Conservation (phyloP, 2,329 filamentous ascomycete genomes). For the Grosmannia penicillata region DNA sequence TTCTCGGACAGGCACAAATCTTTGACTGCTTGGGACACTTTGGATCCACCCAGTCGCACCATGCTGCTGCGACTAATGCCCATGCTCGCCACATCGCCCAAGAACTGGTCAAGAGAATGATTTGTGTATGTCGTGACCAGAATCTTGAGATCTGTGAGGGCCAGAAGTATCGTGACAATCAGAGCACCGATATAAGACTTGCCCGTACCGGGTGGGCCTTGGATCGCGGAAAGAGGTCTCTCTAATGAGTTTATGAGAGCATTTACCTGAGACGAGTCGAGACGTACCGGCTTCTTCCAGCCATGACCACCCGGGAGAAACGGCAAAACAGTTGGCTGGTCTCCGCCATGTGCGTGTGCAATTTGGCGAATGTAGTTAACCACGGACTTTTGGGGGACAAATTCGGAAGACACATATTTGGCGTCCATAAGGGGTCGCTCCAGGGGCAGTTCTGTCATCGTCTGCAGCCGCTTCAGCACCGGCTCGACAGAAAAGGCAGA, state of each 20-base stretch:
- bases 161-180: constrained; percentile 38
- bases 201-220: constrained; percentile 51
- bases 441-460: constrained; percentile 39
- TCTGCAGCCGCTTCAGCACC: constrained; percentile 43
- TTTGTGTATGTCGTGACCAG: constrained; percentile 56
- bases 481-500: constrained; percentile 57
- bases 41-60: constrained; percentile 47
- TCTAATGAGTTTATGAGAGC: constrained; percentile 24
- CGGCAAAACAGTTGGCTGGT: background rate
- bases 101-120: constrained; percentile 50
- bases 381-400: background rate
- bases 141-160: constrained; percentile 31
- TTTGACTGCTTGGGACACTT: constrained; percentile 24
- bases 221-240: constrained; percentile 44
- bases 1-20: background rate
- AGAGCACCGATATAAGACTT: constrained; percentile 37
- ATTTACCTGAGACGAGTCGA: background rate
- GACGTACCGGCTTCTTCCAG: background rate
- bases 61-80: constrained; percentile 36
- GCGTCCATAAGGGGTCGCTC: constrained; percentile 32
- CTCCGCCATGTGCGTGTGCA: background rate
- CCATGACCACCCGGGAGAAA: background rate
- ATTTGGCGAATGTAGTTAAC: background rate
- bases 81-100: constrained; percentile 47
- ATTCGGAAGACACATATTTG: no score